Base-by-base conservation (phyloP, 768 basidiomycete species). In the Coprinopsis sp. region DNA sequence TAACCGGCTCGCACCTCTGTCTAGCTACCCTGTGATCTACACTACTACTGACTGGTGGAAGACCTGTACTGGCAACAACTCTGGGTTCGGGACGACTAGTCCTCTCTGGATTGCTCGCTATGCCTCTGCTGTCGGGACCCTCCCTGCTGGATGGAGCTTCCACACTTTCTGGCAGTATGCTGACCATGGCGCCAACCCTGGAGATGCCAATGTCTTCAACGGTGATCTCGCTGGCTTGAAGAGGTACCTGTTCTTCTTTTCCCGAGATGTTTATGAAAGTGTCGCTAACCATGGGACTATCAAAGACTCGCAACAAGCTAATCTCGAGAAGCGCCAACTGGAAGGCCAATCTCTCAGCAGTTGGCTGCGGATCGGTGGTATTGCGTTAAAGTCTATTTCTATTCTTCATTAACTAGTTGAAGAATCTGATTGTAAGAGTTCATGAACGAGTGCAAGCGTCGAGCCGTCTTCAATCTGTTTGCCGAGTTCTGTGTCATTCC, bases 1-100 rank as follows among this genome's bases (percentile, higher is more conserved):
- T 25, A 30, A 56, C 58, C 47, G 14, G 29, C 28, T 24, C 4
- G 46, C 14, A 12, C 30, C 37, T 10, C 34, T 33, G 31, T 24
- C 14, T 7, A 37, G 10, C 24, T 10, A 4, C 39, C 12, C 51
- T 36, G 37, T 23, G 22, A 53, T 50, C 46, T 84, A 84, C 52
- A 78, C 78, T 23, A 80, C 77, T 3, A 82, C 79, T 11, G 66
- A 74, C 58, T 85, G 83, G 83, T 86, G 84, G 84, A 75, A 54
- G 8, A 71, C 68, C 7, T 86, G 84, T 59, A 85, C 84, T 2
- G 80, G 77, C 0, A 78, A 81, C 58, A 78, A 71, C 46, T 62
- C 66, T 12, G 64, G 62, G 3, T 84, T 85, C 51, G 71, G 57
- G 1, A 44, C 55, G 3, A 72, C 64, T 44, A 81, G 75, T 56